Percentiles rank a stretch among this genome's conserved stretches.
These are phyloP conservation scores for Brassica nigra DNA, from an alignment of 345 rosid species.

Conservation along the genomic window DNA sequence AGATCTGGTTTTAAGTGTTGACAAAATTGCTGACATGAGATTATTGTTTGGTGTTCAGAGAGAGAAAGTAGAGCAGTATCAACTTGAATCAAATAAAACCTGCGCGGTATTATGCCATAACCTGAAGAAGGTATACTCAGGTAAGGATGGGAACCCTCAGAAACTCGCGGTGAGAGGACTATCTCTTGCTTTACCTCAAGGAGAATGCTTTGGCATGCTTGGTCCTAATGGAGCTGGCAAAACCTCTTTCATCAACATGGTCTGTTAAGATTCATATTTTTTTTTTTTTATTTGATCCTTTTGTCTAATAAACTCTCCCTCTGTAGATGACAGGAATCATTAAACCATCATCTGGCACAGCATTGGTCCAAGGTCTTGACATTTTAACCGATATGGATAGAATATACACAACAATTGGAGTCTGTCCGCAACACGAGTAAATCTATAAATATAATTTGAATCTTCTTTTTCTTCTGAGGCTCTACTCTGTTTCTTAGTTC, in stretches of 20 bases:
- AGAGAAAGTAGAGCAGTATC: conserved; percentile 75
- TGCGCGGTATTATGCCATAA: conserved; percentile 68
- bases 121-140: conserved; percentile 79
- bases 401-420: conserved; percentile 87
- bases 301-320: not conserved
- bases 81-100: conserved; percentile 53
- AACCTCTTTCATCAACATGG: conserved; percentile 94
- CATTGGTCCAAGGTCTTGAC: conserved; percentile 75
- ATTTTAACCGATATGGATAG: conserved; percentile 69
- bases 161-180: conserved; percentile 86
- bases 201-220: conserved; percentile 97
- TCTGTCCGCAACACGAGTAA: conserved; percentile 98
- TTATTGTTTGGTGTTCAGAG: conserved; percentile 49
- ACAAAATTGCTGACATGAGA: conserved; percentile 9
- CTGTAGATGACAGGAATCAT: conserved; percentile 87
- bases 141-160: conserved; percentile 80
- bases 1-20: not conserved
- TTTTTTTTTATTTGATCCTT: not conserved
- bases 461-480: not conserved
- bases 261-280: conserved; percentile 15
- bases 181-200: conserved; percentile 85
- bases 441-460: conserved; percentile 25
- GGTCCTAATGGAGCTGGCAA: conserved; percentile 99
- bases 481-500: not conserved
- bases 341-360: conserved; percentile 79